Base-by-base conservation (phyloP, 2,329 filamentous ascomycete species). In the Hypoxylon sp. region DNA sequence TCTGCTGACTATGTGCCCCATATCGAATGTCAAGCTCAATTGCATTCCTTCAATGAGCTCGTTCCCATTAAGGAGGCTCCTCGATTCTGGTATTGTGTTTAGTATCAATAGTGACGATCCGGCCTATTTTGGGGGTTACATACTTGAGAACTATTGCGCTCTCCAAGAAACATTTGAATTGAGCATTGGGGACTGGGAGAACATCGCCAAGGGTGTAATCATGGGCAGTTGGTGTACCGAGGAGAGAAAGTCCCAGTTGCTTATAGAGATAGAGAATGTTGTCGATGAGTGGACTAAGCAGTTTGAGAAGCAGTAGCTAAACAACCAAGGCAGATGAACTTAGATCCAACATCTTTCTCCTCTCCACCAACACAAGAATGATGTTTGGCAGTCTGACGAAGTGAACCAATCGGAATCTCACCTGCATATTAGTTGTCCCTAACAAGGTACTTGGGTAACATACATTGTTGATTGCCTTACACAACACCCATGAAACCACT, bases 61-160 rank as follows among this genome's bases (percentile, higher is more conserved):
- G 57, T 81, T 91, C 35, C 91, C 91, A 0, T 84, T 93, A 66
- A 83, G 88, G 13, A 81, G 80, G 58, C 90, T 92, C 72, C 78
- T 93, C 19, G 86, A 91, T 44, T 81, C 81, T 5, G 88, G 89
- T 0, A 88, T 93, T 42, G 84, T 81, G 67, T 93, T 93, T 78
- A 91, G 88, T 62, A 87, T 94, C 77, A 93, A 93, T 79, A 91
- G 88, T 71, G 91, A 93, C 75, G 90, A 93, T 75, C 91, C 91
- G 66, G 90, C 90, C 10, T 93, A 93, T 76, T 94, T 94, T 80
- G 91, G 91, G 2, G 90, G 88, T 0, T 94, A 93, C 78, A 87
- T 94, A 59, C 81, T 92, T 57, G 90, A 92, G 73, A 94, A 94
- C 72, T 94, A 91, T 80, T 91, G 88, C 73, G 90, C 90, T 0